Conservation (phyloP, 1,284 basidiomycete genomes). For the Rhodotorula sp. region DNA sequence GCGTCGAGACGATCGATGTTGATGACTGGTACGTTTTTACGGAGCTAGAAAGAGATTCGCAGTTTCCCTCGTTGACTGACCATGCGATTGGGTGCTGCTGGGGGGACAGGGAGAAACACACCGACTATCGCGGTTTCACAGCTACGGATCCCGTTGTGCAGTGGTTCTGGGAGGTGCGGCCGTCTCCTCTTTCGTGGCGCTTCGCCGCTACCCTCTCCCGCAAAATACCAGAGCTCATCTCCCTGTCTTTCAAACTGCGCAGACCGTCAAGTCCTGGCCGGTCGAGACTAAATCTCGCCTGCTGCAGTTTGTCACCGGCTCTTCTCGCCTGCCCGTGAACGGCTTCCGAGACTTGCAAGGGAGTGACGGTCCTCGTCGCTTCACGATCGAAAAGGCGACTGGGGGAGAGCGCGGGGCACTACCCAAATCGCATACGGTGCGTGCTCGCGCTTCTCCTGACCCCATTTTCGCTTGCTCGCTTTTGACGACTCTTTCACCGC, state of each 20-base stretch:
- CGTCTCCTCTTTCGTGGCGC: not conserved
- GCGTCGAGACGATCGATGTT: slow-evolving; percentile 91
- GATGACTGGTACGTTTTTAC: slow-evolving; percentile 53
- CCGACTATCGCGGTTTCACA: slow-evolving; percentile 66
- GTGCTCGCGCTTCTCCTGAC: not conserved
- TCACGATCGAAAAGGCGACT: slow-evolving; percentile 42
- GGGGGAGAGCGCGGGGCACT: slow-evolving; percentile 31
- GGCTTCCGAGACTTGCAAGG: slow-evolving; percentile 44
- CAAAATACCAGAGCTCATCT: too few relatives aligned
- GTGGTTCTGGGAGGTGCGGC: slow-evolving; percentile 40
- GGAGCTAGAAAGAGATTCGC: not conserved
- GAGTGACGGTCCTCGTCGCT: slow-evolving; percentile 42
- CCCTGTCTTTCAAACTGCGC: not conserved
- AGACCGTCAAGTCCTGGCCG: slow-evolving; percentile 36
- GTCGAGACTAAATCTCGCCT: slow-evolving; percentile 39
- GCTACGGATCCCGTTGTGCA: slow-evolving; percentile 29
- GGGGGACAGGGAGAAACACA: slow-evolving; percentile 65
- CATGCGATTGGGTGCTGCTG: too few relatives aligned
- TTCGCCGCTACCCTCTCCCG: not conserved
- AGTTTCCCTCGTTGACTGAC: not conserved
- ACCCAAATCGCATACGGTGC: slow-evolving; percentile 41
- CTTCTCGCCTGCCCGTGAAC: slow-evolving; percentile 40
- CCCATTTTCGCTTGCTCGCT: not conserved
- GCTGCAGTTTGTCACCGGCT: slow-evolving; percentile 36
- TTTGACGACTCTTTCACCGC: not conserved